Evolutionary conservation across 1,284 basidiomycete species (phyloP), one percentile per base, ranked within the genome.

Genomic region (Puccinia coronata): DNA sequence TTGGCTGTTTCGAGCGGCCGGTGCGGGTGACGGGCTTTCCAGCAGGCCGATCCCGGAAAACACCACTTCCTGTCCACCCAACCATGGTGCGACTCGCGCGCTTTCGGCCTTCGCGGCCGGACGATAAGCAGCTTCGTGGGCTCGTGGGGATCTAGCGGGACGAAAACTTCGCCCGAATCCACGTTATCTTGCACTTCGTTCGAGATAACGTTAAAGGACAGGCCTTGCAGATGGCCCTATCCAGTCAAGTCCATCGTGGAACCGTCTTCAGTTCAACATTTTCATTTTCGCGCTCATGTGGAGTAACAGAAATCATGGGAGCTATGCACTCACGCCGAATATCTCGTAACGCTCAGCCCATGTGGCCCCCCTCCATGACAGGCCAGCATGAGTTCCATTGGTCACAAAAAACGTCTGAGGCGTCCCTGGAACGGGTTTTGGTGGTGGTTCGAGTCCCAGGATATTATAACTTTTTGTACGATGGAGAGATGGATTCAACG

Each of bases 301-400:
- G 43, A 49, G 28, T 28, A 8, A 41, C 1, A 23, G 16, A 43
- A 49, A 28, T 47, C 43, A n/a, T n/a, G 47, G 67, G 63, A 5
- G 57, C 5, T 23, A 57, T 16, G 43, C 12, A 31, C 69, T 63
- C 65, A 80, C 79, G 28, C 53, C 79, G 31, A 55, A 73, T 72
- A 80, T 65, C 59, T 80, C 79, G 39, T 80, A 74, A 23, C 36
- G 70, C 12, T 65, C 31, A n/a, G 70, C 79, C 79, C 79, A 81
- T 18, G 59, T 34, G 4, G 59, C 55, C 6, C 79, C 79, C 47
- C 61, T 49, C 70, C 70, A 81, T 39, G 79, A 63, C 28, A 81
- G 71, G n/a, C 79, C 79, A n/a, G 31, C 49, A 41, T 73, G 55
- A 9, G 59, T 65, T 20, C 79, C 71, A 57, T 81, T 81, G n/a